A percentile compares a stretch with the other conserved stretches of the same genome.
Conservation (phyloP, 441 rosid genomes). For the Dalechampia spathulata region DNA sequence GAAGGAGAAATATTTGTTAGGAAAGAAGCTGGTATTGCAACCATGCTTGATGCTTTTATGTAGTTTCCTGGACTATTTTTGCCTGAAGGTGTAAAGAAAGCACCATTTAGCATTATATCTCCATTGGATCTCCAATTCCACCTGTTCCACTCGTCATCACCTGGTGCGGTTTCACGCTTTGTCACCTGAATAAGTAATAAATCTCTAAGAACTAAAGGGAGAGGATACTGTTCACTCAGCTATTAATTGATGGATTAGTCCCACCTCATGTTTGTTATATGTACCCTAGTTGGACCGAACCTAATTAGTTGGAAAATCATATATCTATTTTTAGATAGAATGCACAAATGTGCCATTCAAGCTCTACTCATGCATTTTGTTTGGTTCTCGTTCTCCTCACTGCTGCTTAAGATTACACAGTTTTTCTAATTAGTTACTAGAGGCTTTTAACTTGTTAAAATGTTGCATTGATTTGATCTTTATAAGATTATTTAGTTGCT, state of each 20-base stretch:
- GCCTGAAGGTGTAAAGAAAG: slow-evolving; percentile 75
- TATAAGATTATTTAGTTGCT: neutral
- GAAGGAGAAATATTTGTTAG: slow-evolving; percentile 44
- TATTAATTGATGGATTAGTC: neutral
- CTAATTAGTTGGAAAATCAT: neutral
- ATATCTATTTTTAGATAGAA: neutral
- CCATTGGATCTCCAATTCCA: slow-evolving; percentile 95
- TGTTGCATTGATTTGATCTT: neutral
- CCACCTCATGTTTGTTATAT: too few relatives aligned
- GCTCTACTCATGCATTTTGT: neutral
- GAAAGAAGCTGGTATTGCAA: slow-evolving; percentile 63
- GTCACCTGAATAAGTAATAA: slow-evolving; percentile 47
- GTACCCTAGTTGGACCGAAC: neutral
- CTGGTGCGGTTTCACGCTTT: slow-evolving; percentile 48
- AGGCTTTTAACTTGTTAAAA: neutral
- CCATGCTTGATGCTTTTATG: slow-evolving; percentile 72
- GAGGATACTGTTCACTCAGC: neutral
- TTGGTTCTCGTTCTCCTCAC: too few relatives aligned
- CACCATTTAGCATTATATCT: slow-evolving; percentile 69
- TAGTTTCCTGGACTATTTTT: slow-evolving; percentile 59
- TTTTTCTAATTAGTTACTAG: neutral
- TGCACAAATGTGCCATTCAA: neutral
- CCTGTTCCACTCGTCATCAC: slow-evolving; percentile 38
- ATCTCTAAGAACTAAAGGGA: neutral
- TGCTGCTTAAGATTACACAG: too few relatives aligned